Evolutionary conservation across 306 rosid genomes (phyloP).

Genomic region (Quercus variabilis): DNA sequence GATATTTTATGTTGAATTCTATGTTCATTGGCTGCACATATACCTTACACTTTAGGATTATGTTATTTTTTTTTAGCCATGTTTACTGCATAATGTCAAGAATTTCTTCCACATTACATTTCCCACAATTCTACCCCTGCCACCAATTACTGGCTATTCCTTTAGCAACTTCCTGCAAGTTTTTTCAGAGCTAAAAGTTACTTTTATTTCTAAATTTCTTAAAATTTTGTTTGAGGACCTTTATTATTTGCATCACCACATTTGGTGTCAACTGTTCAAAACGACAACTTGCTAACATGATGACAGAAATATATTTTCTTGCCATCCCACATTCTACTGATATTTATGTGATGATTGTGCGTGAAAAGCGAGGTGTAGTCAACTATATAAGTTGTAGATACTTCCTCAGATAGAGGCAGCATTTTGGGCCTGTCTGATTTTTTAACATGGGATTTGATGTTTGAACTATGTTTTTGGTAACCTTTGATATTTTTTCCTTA

Average conservation of each 20-base stretch:
- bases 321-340: neutral
- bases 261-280: neutral
- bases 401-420: too few relatives aligned
- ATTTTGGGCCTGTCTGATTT: too few relatives aligned
- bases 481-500: neutral
- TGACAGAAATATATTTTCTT: neutral
- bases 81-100: neutral
- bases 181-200: neutral
- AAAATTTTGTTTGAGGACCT: neutral
- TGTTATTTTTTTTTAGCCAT: neutral
- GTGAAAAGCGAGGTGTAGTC: too few relatives aligned
- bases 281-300: neutral
- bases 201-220: neutral
- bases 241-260: neutral
- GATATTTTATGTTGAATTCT: neutral
- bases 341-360: neutral
- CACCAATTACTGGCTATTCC: slow-evolving; percentile 2
- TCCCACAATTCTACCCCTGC: neutral
- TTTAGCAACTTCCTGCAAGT: slow-evolving; percentile 3
- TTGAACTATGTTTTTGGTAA: neutral
- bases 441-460: neutral
- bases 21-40: neutral
- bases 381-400: too few relatives aligned
- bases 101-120: slow-evolving; percentile 5
- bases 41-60: neutral